Percentiles rank a stretch among this genome's conserved stretches.
phyloP scores from a whole-genome alignment of 306 rosid species.

The Inga laurina region DNA sequence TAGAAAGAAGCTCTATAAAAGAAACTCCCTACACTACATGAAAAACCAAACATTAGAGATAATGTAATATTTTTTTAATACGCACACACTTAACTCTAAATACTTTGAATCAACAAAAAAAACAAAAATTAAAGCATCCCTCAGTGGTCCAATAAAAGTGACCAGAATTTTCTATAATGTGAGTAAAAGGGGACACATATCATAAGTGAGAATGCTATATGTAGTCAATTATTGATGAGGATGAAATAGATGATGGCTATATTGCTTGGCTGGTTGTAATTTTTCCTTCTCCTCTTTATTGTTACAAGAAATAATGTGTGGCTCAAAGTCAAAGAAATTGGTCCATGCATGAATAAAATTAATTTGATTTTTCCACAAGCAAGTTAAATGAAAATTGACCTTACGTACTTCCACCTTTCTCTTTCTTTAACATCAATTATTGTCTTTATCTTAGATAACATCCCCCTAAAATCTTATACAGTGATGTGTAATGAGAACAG shows the following conservation, averaged over 20 bases:
- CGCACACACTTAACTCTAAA: no score
- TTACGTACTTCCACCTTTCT: neutral
- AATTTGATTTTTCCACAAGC: neutral
- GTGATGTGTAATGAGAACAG: neutral
- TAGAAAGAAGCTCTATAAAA: no score
- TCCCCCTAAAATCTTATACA: neutral
- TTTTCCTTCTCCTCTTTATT: neutral
- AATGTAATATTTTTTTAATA: no score
- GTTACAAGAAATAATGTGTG: conserved; percentile 9
- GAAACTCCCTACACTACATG: no score
- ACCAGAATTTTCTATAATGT: no score
- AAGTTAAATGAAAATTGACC: neutral
- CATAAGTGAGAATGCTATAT: no score
- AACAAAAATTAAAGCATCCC: no score
- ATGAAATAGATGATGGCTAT: neutral
- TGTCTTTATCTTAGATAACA: neutral
- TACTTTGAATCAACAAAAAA: no score
- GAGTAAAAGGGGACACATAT: no score
- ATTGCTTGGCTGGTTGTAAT: neutral
- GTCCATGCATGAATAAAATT: neutral
- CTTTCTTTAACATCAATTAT: neutral
- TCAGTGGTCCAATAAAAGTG: no score
- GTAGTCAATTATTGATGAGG: neutral
- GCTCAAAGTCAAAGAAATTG: neutral
- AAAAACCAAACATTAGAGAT: no score